Conservation (phyloP, 2,329 filamentous ascomycete genomes). For the Beauveria australis region DNA sequence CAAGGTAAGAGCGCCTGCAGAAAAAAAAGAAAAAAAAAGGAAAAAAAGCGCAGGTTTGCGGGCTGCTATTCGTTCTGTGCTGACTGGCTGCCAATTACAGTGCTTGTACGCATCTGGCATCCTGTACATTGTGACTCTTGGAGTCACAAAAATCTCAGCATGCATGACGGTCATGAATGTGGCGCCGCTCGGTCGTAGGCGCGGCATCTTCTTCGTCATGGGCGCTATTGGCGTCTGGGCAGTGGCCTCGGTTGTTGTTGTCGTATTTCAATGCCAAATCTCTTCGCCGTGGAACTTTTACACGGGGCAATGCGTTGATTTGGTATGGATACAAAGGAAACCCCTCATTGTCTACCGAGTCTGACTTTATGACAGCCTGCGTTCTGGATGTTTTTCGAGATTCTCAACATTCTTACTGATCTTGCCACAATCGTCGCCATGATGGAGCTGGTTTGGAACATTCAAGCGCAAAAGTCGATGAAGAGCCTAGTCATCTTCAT, state of each 20-base stretch:
- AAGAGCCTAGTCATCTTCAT: background rate
- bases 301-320: background rate
- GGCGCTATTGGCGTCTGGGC: background rate
- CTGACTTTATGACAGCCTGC: background rate
- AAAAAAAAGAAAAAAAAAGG: no score
- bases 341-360: no score
- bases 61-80: background rate
- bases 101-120: constrained; percentile 4
- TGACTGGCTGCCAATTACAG: background rate
- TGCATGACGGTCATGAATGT: constrained; percentile 4
- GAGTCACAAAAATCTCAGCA: constrained; percentile 1
- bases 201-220: background rate
- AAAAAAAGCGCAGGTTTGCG: background rate
- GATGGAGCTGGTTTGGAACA: background rate
- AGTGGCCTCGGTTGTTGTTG: background rate
- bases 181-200: constrained; percentile 1
- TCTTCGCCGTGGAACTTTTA: constrained; percentile 1
- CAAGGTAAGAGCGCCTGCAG: background rate
- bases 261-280: constrained; percentile 3
- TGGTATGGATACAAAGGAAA: background rate
- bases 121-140: background rate
- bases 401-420: constrained; percentile 1
- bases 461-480: background rate
- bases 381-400: constrained; percentile 4
- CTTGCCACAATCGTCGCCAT: background rate